Base-by-base conservation (phyloP, 371 early-diverging fungal genomes). In the Saksenaea oblongispora region DNA sequence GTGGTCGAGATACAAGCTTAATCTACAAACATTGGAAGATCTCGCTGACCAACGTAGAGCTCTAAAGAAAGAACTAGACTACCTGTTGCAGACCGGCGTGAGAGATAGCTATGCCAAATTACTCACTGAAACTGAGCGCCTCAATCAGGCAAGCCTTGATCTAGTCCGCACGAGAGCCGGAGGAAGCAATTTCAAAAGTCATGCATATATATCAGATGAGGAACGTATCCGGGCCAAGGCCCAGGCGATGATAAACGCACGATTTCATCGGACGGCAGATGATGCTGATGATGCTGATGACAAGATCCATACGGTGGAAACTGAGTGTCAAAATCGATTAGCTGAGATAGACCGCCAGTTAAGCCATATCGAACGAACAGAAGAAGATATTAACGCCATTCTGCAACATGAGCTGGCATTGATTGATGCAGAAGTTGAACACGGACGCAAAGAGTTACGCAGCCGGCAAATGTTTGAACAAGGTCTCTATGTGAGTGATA, bases 391-490 rank as follows among this genome's bases (percentile, higher is more conserved):
- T 22, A 42, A 64, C 5, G 28, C 15, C 3, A 64, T 74, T 13
- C 55, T 77, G 0, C 35, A 58, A 10, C 18, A 17, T 1, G 64
- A 74, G 42, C 44, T 74, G 35, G 54, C 65, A 7, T 44, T 41
- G 0, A 44, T 72, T 9, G 74, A 71, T 27, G 26, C 59, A 11
- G 59, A 62, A 15, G 44, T 72, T 3, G 58, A 64, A 14, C 34
- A 63, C 3, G 65, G 61, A 3, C 56, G 61, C 4, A 60, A 59
- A 3, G 27, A 59, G n/a, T 41, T 71, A 14, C 69, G 61, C 14
- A 68, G 78, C 5, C 67, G 68, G 37, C 74, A 78, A 51, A 80
- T 80, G 81, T 80, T 80, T 72, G 81, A 80, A 54, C 70, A 75
- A 44, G 81, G 81, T 0, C 37, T 78, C 0, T 80, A 68, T 66